These are phyloP conservation scores for Talaromyces marneffei DNA, from an alignment of 2,329 filamentous ascomycete species.

Conservation along the genomic window DNA sequence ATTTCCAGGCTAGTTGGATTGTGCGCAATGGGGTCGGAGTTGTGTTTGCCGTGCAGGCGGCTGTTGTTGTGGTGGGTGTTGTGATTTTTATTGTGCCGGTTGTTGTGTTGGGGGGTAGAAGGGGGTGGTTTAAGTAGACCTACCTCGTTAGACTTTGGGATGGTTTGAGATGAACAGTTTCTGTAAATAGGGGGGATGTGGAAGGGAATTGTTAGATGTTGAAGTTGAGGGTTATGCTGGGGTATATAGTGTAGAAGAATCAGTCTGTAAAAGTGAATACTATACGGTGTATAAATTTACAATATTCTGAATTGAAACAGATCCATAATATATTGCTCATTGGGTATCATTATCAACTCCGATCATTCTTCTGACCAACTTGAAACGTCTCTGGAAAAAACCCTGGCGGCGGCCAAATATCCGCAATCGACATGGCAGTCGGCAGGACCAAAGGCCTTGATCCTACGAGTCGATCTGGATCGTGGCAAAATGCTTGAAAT, in stretches of 20 bases:
- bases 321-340: background rate
- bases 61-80: conserved; percentile 23
- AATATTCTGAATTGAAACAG: background rate
- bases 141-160: no score
- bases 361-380: conserved; percentile 20
- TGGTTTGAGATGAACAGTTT: background rate
- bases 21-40: conserved; percentile 25
- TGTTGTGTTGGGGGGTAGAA: conserved; percentile 15
- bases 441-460: conserved; percentile 34
- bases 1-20: conserved; percentile 36
- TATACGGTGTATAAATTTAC: background rate
- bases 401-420: conserved; percentile 40
- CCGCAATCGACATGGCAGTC: conserved; percentile 32
- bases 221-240: background rate
- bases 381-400: conserved; percentile 39
- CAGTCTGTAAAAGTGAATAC: background rate
- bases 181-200: background rate
- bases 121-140: no score
- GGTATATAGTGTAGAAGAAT: no score
- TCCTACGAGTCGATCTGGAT: conserved; percentile 37
- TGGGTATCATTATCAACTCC: background rate
- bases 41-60: conserved; percentile 32
- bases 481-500: conserved; percentile 42
- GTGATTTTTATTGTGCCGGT: conserved; percentile 27
- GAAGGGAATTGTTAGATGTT: background rate